Base-by-base conservation (phyloP, 169 alveolate species). In the Perkinsus chesapeaki region DNA sequence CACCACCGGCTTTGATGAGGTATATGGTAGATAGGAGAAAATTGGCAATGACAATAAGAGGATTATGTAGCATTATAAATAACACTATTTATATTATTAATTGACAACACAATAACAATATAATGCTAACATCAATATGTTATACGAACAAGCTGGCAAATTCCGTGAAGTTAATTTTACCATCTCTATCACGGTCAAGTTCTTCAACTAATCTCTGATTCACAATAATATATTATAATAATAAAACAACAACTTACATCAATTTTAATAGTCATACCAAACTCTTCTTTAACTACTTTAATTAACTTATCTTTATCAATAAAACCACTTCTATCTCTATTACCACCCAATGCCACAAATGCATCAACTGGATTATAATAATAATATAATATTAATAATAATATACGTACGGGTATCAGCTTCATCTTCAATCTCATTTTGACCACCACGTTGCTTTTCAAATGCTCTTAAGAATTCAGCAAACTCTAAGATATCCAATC, bases 381-480 rank as follows among this genome's bases (percentile, higher is more conserved):
- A 27, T 19, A 38, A 31, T 16, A n/a, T 37, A 38, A 20, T 0
- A 37, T 1, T 5, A 37, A 39, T 20, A 23, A 38, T 9, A 73
- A 36, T 1, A 60, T 34, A 9, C 94, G 0, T 31, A 92, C 94
- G 34, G 7, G 92, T 92, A 39, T 92, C 94, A 72, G 90, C 82
- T 34, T 73, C 92, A 39, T 82, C 92, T 16, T 92, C 94, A 5
- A 38, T 72, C 16, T 73, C 73, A 34, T 27, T 31, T 20, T 7
- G 1, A 0, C 73, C 91, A 73, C 23, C 38, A n/a, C 91, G 94
- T 37, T 95, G 96, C 92, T 95, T 95, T 92, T 95, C 96, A 82
- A 95, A 95, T 47, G 96, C 96, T 0, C 95, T 91, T 37, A 95
- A 91, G 94, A 95, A 95, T 91, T 95, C 95, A 23, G 94, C 95